Evolutionary conservation across 495 filamentous ascomycete species (phyloP), one percentile per base, ranked within the genome.

Genomic region (Lepraria neglecta): DNA sequence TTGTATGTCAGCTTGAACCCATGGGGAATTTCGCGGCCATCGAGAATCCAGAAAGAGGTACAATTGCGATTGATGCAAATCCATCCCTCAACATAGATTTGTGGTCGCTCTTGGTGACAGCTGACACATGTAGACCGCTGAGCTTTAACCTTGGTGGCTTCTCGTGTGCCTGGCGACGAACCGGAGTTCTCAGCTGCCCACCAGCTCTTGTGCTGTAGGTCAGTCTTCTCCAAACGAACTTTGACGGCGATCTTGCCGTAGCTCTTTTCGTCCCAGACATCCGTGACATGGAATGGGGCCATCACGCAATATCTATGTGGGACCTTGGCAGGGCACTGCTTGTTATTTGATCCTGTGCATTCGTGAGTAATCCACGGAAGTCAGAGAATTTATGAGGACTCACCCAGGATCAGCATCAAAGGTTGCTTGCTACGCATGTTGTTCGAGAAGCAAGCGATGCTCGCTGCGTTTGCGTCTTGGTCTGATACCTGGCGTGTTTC

Each of bases 221-320:
- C 70, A 2, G 90, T 69, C 64, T 92, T 91, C 70, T 96, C 84
- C 28, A 92, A 79, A 6, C 90, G 81, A 17, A 87, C 77, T 64
- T 80, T 84, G 62, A 79, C 78, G 0, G 78, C 69, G 0, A 68
- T 77, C 19, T 78, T 74, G 0, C 70, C 60, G 1, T 74, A 68
- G 4, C 70, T 66, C 51, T 75, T 80, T 65, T 96, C 90, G 17
- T 68, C 74, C 91, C 91, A 96, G 2, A 91, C 72, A 40, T 87
- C 73, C 0, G 86, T 88, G 19, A 90, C 72, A 33, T 84, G 82
- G 68, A 92, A 95, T 67, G 77, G 86, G n/a, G 72, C 88, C 50
- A 92, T 78, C 1, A 94, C 84, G 54, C 82, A 84, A 65, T 87
- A 95, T 0, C 78, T 75, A 67, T 89, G 78, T 0, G 84, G 82